Evolutionary conservation across 2,329 filamentous ascomycete genomes (phyloP), one percentile per base, ranked within the genome.

Genomic region (Alternaria solani): DNA sequence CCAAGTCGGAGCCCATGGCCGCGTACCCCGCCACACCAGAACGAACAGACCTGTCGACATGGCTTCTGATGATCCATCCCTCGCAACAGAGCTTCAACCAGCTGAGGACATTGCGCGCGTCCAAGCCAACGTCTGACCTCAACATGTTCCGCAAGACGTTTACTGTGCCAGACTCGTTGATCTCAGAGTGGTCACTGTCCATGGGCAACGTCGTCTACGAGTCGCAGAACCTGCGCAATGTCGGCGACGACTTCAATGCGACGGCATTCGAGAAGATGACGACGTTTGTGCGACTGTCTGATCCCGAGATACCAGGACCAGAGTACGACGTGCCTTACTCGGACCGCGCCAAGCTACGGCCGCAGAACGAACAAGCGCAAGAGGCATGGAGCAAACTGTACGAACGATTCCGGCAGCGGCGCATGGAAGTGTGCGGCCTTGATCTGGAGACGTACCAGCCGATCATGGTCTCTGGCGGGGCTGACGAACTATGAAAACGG

Each of bases 391-490:
- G 82, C 63, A 79, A 74, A 53, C 68, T 85, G 58, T 85, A 85
- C 64, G 81, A 82, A 38, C 70, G 75, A 34, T 86, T 83, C 68
- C 80, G 82, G 47, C 80, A 83, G 64, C 78, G 77, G 65, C 76
- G 84, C 55, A 83, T 83, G 79, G 82, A 85, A 57, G 79, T 85
- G 51, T 86, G 84, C 69, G 83, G 83, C 51, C 72, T 86, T 61
- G 83, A 85, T 64, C 71, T 86, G 64, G 82, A 85, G 72, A 70
- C 67, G 23, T 83, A 80, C 75, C 53, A 61, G 63, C 67, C 74
- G 7, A 57, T 67, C 49, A 57, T 66, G 57, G 54, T 67, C 48
- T 59, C 62, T 41, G 68, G 59, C 20, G 58, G 54, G 18, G 55
- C 49, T 26, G 48, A 48, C 7, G 59, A 68, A 57, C 52, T 61